Conservation (phyloP, 2,329 filamentous ascomycete genomes). For the Diaporthe sp. region DNA sequence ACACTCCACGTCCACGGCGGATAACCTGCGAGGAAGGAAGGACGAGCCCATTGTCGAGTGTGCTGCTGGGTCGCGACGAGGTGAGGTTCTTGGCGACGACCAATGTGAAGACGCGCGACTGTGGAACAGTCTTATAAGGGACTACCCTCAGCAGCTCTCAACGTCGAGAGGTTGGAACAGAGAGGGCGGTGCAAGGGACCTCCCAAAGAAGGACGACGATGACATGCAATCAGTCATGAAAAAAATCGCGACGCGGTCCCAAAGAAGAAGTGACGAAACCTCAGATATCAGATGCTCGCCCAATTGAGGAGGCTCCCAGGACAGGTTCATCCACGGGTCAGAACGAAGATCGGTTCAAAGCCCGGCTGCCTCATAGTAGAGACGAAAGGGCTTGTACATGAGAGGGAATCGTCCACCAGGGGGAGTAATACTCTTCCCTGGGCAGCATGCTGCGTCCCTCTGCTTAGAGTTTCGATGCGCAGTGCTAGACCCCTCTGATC, state of each 20-base stretch:
- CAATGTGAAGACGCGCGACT: background rate
- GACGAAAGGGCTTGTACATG: background rate
- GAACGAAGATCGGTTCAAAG: background rate
- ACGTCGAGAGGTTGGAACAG: background rate
- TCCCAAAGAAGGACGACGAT: background rate
- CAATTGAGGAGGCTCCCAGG: background rate
- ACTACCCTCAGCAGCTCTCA: background rate
- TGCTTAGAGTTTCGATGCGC: background rate
- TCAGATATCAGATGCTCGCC: slow-evolving; percentile 2
- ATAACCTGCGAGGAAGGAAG: slow-evolving; percentile 5
- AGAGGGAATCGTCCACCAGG: background rate
- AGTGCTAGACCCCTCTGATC: background rate
- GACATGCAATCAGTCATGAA: slow-evolving; percentile 8
- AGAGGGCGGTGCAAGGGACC: background rate
- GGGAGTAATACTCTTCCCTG: background rate
- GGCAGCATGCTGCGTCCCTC: background rate
- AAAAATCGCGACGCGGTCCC: slow-evolving; percentile 10
- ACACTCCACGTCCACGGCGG: slow-evolving; percentile 40
- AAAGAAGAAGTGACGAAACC: slow-evolving; percentile 17
- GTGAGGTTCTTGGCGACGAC: background rate
- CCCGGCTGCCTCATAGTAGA: slow-evolving; percentile 21
- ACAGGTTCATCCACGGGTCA: slow-evolving; percentile 18
- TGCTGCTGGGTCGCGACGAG: background rate
- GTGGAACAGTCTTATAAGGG: slow-evolving; percentile 3
- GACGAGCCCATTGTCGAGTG: slow-evolving; percentile 11